Evolutionary conservation across 768 basidiomycete species (phyloP), one percentile per base, ranked within the genome.

Genomic region (Mycena galericulata): DNA sequence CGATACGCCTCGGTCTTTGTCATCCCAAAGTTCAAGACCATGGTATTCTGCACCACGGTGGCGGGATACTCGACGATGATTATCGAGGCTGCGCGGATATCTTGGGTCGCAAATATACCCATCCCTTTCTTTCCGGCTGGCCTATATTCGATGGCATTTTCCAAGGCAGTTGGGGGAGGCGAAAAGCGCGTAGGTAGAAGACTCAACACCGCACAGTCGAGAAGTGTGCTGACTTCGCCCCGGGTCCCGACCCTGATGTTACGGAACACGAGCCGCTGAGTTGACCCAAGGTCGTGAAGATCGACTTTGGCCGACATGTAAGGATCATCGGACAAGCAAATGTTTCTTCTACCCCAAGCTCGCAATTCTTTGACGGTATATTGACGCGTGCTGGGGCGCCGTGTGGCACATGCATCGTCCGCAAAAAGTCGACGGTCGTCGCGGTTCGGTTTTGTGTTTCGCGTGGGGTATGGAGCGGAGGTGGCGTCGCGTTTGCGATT

Each of bases 131-230:
- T 18, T 38, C 40, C 30, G 9, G 70, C 54, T 7, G 26, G 18
- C 27, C 70, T 62, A 32, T 68, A 62, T 41, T 71, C 66, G 62
- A 68, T 62, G 10, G 70, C 70, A 24, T 68, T 58, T 14, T 59
- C 34, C 45, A 68, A 17, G 12, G 67, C 38, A 14, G 20, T 18
- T 11, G 58, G 59, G 1, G 63, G 57, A 20, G 62, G 30, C 36
- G 67, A 45, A 27, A 68, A 68, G 22, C 55, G 57, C 24, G 41
- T 55, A n/a, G 66, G 66, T 10, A 71, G 29, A 27, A 68, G 20
- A 3, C 47, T 43, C n/a, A 71, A 20, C 18, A 68, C 67, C 17
- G 43, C 32, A 6, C 15, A 50, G 55, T 71, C 70, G 34, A 71
- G 62, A 17, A 71, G 63, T 15, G 67, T 58, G 58, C 66, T 68